Percentiles rank a stretch among this genome's conserved stretches.
Conservation (phyloP, 306 rosid genomes). For the Fagus sylvatica region DNA sequence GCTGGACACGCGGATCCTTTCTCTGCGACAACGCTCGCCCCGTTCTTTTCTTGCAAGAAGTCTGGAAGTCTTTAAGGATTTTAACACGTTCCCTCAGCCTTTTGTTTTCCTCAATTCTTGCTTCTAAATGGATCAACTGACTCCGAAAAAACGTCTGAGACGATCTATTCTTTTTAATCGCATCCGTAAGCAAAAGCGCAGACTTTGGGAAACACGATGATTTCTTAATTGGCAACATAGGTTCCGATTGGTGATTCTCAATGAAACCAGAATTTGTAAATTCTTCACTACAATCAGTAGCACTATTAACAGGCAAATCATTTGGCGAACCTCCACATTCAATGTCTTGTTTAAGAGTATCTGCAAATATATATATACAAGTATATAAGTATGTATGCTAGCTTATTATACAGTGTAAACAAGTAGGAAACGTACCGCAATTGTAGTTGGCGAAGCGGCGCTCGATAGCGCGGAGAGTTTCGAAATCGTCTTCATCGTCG, state of each 20-base stretch:
- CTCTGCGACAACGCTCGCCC: slow-evolving; percentile 67
- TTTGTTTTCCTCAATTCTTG: slow-evolving; percentile 80
- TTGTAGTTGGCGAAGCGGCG: slow-evolving; percentile 54
- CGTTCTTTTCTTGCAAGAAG: slow-evolving; percentile 63
- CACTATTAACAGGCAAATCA: slow-evolving; percentile 20
- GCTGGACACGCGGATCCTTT: slow-evolving; percentile 71
- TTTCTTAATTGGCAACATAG: slow-evolving; percentile 33
- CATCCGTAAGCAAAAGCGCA: slow-evolving; percentile 66
- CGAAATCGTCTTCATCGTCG: slow-evolving; percentile 70
- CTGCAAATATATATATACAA: slow-evolving; percentile 20
- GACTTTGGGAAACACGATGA: slow-evolving; percentile 55
- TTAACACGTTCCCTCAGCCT: slow-evolving; percentile 54
- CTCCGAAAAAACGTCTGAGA: slow-evolving; percentile 61
- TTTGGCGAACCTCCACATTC: slow-evolving; percentile 24
- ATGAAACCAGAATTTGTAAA: slow-evolving; percentile 25
- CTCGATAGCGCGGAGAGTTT: slow-evolving; percentile 55
- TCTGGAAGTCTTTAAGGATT: slow-evolving; percentile 77
- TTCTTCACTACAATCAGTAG: slow-evolving; percentile 27
- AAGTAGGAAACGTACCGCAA: slow-evolving; percentile 29
- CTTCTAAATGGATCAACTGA: slow-evolving; percentile 68
- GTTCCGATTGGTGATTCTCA: slow-evolving; percentile 31
- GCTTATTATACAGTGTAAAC: too few species aligned
- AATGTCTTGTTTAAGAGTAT: slow-evolving; percentile 18
- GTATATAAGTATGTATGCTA: too few species aligned
- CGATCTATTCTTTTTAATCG: slow-evolving; percentile 74